Base-by-base conservation (phyloP, 1,284 basidiomycete genomes). In the Crucibulum parvulum region DNA sequence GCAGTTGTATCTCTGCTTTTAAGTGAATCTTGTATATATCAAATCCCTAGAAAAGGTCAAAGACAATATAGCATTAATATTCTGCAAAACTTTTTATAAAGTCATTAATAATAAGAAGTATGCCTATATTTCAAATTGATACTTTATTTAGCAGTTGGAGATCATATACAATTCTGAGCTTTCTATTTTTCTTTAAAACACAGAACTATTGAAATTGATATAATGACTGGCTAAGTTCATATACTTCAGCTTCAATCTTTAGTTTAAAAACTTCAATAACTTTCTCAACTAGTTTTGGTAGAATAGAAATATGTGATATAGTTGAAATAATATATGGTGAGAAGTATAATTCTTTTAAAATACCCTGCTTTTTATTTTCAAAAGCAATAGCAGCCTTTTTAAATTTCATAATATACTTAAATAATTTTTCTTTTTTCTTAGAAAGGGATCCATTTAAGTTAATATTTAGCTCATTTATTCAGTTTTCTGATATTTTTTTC, bases 41-140 rank as follows among this genome's bases (percentile, higher is more conserved):
- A 58, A 64, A 69, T 1, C 64, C 66, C 4, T 65, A 62, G 57
- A 56, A 69, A 11, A 68, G 41, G 54, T 69, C 66, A 7, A 70
- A 50, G 35, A 71, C 39, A 2, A 51, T 65, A n/a, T 59, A 60
- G 43, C 62, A 67, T 0, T 57, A 37, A 9, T 58, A 58, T 6
- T 60, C 62, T 13, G 62, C 58, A 55, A 67, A 67, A 13, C 34
- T 13, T 53, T 53, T 60, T 37, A 39, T 60, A 31, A 45, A 53
- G 24, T 11, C 45, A 18, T 69, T 64, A 1, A 58, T 56, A 2
- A 53, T 38, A 6, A 64, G 66, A 3, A 56, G 53, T 3, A 65
- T 18, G 8, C 63, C 65, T 7, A 60, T 56, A 37, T 67, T 55
- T 37, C 45, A 51, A 46, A 67, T 62, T 7, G 59, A 64, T 31